phyloP scores from a whole-genome alignment of 805 yeast species.

The Torulaspora gathmanii region DNA sequence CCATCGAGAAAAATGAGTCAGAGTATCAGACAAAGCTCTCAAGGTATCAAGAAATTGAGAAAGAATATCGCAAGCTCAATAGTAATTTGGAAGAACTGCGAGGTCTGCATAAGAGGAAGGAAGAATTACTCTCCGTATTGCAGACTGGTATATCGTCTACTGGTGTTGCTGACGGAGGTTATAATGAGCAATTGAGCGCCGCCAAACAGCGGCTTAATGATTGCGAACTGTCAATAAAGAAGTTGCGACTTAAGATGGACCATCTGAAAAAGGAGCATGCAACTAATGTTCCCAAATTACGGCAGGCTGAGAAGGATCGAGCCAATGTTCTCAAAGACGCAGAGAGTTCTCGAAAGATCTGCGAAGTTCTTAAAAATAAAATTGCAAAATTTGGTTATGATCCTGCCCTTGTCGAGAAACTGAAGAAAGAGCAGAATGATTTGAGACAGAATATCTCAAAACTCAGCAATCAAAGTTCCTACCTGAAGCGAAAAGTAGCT shows the following conservation, averaged over 20 bases:
- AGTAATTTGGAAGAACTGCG: constrained; percentile 43
- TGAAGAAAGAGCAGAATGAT: constrained; percentile 44
- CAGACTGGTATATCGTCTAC: constrained; percentile 86
- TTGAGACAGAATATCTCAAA: constrained; percentile 44
- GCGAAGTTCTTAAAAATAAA: constrained; percentile 38
- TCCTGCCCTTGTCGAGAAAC: constrained; percentile 40
- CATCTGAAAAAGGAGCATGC: constrained; percentile 52
- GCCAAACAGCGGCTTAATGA: constrained; percentile 53
- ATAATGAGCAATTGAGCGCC: constrained; percentile 61
- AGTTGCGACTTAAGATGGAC: constrained; percentile 52
- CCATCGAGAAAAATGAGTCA: constrained; percentile 35
- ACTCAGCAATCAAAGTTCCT: constrained; percentile 46
- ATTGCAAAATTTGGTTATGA: constrained; percentile 56
- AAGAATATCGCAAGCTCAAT: constrained; percentile 44
- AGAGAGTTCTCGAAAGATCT: constrained; percentile 37
- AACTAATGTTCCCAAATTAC: constrained; percentile 44
- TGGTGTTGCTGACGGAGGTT: constrained; percentile 73
- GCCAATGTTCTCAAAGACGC: constrained; percentile 42
- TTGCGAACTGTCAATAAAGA: constrained; percentile 52
- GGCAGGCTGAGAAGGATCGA: constrained; percentile 47
- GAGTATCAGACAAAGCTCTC: constrained; percentile 38
- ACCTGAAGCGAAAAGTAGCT: constrained; percentile 57
- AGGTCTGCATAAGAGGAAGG: constrained; percentile 51
- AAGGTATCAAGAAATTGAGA: constrained; percentile 41
- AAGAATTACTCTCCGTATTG: constrained; percentile 73